Evolutionary conservation across 495 filamentous ascomycete species (phyloP), one percentile per base, ranked within the genome.

Genomic region (Xylaria palmicola): DNA sequence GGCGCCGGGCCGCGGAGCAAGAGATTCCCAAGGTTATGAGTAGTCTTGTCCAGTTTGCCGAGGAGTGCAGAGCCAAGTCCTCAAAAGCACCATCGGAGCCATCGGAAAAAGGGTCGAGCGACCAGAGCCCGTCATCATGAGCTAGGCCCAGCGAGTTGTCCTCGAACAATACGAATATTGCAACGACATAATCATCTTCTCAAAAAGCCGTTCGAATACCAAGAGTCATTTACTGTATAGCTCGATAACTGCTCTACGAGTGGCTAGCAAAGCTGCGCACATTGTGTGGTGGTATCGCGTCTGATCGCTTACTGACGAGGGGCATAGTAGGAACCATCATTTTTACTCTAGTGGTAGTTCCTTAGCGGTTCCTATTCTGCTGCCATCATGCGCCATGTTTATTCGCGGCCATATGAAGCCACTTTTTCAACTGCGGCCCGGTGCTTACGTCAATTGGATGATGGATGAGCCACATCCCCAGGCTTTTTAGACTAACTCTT

Each of bases 1-100:
- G 64, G 34, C 60, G 62, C 56, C 54, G 47, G 57, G 40, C 39
- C 66, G 65, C 52, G 50, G 36, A 17, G 34, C 41, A 65, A 50
- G 39, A 30, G 10, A 65, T 61, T 22, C 70, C 70, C 20, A 59
- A 58, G 4, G 62, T 75, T 22, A 77, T 75, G 74, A 62, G 49
- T 40, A 68, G 74, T 30, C 39, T 75, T 17, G 62, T 62, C 53
- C 44, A 53, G 5, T 73, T 74, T 54, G 65, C 62, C 1, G 52
- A 68, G n/a, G 62, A 62, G 34, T 54, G 51, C 36, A 50, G 26
- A 12, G 0, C 6, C 24, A 27, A 43, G 12, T 19, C 29, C 8
- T 29, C 32, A 36, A 32, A 39, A 12, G n/a, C 26, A 36, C 48
- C 52, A 37, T 17, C 56, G 1, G n/a, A 53, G 27, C 0, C 48